These are phyloP conservation scores for Knoxia roxburghii DNA, from an alignment of 257 asterid species.

Conservation along the genomic window DNA sequence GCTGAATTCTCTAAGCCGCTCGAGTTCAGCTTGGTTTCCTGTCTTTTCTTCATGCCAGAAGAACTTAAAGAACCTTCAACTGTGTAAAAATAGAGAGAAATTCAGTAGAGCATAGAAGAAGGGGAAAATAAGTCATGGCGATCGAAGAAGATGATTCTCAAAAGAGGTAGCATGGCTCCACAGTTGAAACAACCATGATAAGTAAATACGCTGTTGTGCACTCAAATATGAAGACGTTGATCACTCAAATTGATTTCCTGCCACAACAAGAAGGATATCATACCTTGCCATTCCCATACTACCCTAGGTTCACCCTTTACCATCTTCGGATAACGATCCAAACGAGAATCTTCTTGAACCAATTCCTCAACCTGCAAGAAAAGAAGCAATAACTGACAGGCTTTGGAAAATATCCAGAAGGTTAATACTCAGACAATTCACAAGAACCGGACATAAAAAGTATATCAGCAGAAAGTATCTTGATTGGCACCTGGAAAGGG, in stretches of 20 bases:
- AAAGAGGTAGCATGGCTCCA: not conserved
- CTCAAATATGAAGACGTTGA: not conserved
- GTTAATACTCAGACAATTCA: too few species aligned
- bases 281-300: slow-evolving; percentile 99
- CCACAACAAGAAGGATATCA: not conserved
- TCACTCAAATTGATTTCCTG: not conserved
- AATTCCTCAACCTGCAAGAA: slow-evolving; percentile 71
- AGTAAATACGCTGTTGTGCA: not conserved
- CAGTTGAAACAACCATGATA: not conserved
- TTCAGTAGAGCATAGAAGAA: not conserved
- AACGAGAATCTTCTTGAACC: slow-evolving; percentile 84
- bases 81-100: slow-evolving; percentile 4
- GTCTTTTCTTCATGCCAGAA: slow-evolving; percentile 48
- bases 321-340: slow-evolving; percentile 74
- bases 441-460: too few species aligned
- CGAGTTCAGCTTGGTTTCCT: slow-evolving; percentile 26
- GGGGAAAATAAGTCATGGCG: not conserved
- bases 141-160: not conserved
- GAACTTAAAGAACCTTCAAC: slow-evolving; percentile 69
- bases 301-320: slow-evolving; percentile 88
- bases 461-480: not conserved
- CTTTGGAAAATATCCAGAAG: not conserved
- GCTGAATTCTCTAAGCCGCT: slow-evolving; percentile 26
- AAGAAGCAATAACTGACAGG: not conserved
- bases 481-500: not conserved